Evolutionary conservation across 306 rosid species (phyloP).

Genomic region (Quercus robur): DNA sequence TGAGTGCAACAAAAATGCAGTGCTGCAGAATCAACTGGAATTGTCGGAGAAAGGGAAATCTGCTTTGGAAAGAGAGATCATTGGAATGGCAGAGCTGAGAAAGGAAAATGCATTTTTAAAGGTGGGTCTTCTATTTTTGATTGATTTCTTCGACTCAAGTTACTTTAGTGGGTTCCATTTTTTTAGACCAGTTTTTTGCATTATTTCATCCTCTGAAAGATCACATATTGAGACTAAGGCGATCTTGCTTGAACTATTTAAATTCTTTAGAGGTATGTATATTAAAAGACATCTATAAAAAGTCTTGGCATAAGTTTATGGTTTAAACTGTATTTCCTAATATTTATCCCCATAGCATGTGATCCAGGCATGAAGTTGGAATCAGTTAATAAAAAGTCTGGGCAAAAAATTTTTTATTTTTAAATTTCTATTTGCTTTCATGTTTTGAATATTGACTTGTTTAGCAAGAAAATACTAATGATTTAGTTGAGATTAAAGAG

Average conservation of each 20-base stretch:
- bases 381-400: background rate
- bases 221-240: background rate
- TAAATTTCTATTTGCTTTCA: background rate
- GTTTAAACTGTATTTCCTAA: background rate
- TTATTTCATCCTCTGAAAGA: background rate
- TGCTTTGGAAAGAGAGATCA: constrained; percentile 73
- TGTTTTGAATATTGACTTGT: background rate
- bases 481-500: background rate
- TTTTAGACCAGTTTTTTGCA: background rate
- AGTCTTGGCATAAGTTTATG: no score
- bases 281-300: background rate
- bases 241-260: background rate
- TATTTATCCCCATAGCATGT: background rate
- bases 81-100: constrained; percentile 59
- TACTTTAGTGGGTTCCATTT: constrained; percentile 1
- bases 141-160: background rate
- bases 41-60: constrained; percentile 71
- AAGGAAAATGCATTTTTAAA: constrained; percentile 72
- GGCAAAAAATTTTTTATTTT: background rate
- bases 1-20: constrained; percentile 92
- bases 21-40: constrained; percentile 82
- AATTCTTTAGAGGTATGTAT: background rate
- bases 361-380: background rate
- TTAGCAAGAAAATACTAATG: background rate
- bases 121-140: constrained; percentile 38